Base-by-base conservation (phyloP, 2,329 filamentous ascomycete genomes). In the Pseudocercospora cruenta region DNA sequence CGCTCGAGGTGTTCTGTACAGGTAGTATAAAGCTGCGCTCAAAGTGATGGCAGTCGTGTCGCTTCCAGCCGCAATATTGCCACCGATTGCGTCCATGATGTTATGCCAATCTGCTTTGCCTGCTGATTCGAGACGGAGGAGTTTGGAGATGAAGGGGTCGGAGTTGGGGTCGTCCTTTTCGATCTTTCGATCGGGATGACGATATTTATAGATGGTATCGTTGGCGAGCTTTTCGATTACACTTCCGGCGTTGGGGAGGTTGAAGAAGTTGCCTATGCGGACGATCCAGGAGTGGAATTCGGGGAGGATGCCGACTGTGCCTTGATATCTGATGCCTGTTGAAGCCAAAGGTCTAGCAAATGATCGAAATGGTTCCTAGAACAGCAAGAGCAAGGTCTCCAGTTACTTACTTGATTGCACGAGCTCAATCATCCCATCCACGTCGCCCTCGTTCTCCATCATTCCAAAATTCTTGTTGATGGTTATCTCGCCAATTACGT, bases 401-500 rank as follows among this genome's bases (percentile, higher is more conserved):
- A 4, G 10, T 43, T 16, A 43, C 39, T 43, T 43, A 43, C 51
- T 16, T 2, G 51, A 9, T 10, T 55, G 51, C 51, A 55, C 51
- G 9, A 60, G 63, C 33, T 80, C 74, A 57, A 81, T 80, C 9
- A 78, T 78, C 77, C 75, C 51, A 43, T 59, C 45, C 19, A 79
- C 76, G 9, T 63, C 59, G 7, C 72, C 77, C 0, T 66, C 68
- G 12, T n/a, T 39, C 43, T 78, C 77, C 69, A 80, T 74, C 67
- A 80, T 79, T 21, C 76, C 76, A 63, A 80, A 80, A 39, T 72
- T 69, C 63, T 77, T 73, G 28, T 75, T 77, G 62, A 79, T 79
- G 1, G 78, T 79, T 21, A 81, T 68, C 69, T 80, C 78, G 31
- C 79, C 79, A 28, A 80, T 82, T 28, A 82, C 78, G 57, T 82